These are phyloP conservation scores for Trichocomaceae sp. DNA, from an alignment of 2,329 filamentous ascomycete species.

Conservation along the genomic window DNA sequence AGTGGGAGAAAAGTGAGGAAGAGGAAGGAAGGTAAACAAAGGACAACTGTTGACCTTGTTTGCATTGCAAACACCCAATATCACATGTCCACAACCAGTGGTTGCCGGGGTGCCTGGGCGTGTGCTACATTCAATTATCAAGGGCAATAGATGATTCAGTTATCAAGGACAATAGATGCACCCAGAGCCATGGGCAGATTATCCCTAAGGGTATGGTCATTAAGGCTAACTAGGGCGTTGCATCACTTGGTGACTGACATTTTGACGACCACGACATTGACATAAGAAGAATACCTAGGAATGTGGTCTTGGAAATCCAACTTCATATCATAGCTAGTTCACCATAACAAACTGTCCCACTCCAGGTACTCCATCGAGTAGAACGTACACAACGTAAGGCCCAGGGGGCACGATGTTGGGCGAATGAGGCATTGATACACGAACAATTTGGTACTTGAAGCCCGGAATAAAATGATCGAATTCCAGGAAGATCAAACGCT, in stretches of 20 bases:
- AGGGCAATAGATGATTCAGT: not conserved
- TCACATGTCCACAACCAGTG: not conserved
- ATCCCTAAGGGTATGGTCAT: not conserved
- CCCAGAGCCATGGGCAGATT: no score
- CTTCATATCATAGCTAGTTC: conserved; percentile 3
- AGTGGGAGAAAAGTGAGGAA: not conserved
- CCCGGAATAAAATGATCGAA: conserved; percentile 42
- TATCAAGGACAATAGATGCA: not conserved
- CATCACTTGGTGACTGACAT: not conserved
- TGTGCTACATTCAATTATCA: not conserved
- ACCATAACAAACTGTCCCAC: conserved; percentile 46
- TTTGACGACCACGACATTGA: not conserved
- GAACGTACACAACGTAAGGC: conserved; percentile 55
- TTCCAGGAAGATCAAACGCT: conserved; percentile 52
- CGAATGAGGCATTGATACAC: conserved; percentile 50
- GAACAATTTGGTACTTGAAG: conserved; percentile 40
- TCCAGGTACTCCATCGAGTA: conserved; percentile 50
- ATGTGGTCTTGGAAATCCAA: not conserved
- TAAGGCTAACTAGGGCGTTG: not conserved
- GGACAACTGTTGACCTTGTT: not conserved
- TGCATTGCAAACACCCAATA: not conserved
- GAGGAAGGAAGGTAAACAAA: not conserved
- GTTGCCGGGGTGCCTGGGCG: not conserved
- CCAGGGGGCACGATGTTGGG: conserved; percentile 52
- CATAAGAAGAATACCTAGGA: not conserved